A percentile compares a stretch with the other conserved stretches of the same genome.
phyloP scores from a whole-genome alignment of 306 rosid genomes.

The Dalbergia oliveri region DNA sequence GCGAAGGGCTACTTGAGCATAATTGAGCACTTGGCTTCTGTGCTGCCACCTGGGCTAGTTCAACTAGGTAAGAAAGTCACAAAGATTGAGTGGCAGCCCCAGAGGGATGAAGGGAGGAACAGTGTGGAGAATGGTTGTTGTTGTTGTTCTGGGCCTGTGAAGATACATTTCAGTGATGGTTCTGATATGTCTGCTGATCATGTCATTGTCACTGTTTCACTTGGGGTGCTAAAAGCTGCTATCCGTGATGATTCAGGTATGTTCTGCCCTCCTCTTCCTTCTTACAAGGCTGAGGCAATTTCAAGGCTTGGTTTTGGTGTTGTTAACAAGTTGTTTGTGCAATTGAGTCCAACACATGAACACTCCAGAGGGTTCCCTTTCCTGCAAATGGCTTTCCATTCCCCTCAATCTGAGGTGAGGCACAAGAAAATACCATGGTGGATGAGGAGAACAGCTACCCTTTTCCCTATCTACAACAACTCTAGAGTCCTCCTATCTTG shows the following conservation, averaged over 20 bases:
- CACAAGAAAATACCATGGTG: constrained; percentile 86
- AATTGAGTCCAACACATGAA: constrained; percentile 55
- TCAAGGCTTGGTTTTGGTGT: constrained; percentile 97
- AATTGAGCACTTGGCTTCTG: constrained; percentile 77
- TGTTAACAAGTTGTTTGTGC: constrained; percentile 91
- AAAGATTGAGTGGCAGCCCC: constrained; percentile 76
- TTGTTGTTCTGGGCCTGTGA: constrained; percentile 70
- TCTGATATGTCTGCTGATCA: constrained; percentile 81
- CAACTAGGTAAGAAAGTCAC: constrained; percentile 72
- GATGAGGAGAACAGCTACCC: constrained; percentile 86
- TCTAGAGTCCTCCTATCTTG: constrained; percentile 81
- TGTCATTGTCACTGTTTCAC: constrained; percentile 86
- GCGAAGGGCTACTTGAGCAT: constrained; percentile 84
- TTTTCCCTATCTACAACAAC: constrained; percentile 74
- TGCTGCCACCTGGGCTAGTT: constrained; percentile 74
- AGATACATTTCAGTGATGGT: constrained; percentile 82
- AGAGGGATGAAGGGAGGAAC: constrained; percentile 27
- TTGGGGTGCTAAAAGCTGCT: constrained; percentile 93
- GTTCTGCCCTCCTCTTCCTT: constrained; percentile 87
- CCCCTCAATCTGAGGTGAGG: constrained; percentile 67
- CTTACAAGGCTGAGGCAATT: constrained; percentile 80
- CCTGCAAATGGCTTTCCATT: constrained; percentile 79
- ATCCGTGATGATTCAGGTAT: constrained; percentile 64
- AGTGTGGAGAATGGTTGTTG: constrained; percentile 44
- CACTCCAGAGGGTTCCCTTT: constrained; percentile 60